Base-by-base conservation (phyloP, 257 asterid genomes). In the Sherardia arvensis region DNA sequence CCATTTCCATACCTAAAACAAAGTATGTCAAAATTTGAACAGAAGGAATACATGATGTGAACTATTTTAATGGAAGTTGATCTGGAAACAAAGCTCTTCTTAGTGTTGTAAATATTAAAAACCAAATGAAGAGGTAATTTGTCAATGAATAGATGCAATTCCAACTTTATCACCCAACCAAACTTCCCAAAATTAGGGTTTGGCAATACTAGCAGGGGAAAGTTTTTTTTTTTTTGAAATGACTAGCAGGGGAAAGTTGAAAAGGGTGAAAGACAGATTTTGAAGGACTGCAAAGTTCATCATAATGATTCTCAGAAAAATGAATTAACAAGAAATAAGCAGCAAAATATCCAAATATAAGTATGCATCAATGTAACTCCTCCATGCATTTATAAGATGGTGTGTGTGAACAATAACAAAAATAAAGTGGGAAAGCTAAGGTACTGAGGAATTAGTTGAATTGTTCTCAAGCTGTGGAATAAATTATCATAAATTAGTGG, bases 1-100 rank as follows among this genome's bases (percentile, higher is more conserved):
- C 81, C 76, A 27, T 61, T 65, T 27, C 69, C 49, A 59, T 55
- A 67, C 69, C 81, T 79, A 22, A 17, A 48, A 38, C 7, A 60
- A 62, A 53, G 25, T 26, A 12, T 49, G 40, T 38, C n/a, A 62
- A 58, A 29, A 22, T 12, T 33, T n/a, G 59, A 30, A 53, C 32
- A 8, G 29, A 30, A 14, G 23, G 34, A 62, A 22, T 8, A 22
- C 8, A 14, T 22, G 10, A 47, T 1, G 27, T 15, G 5, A 69
- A 34, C 30, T 47, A 21, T 4, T 61, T 61, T 47, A 23, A 69
- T 36, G 21, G 40, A 53, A 22, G 32, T 26, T 57, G 25, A 29
- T 69, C 33, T 3, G 3, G 2, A 18, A 56, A 18, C 21, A 10
- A 59, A 38, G 14, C 47, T 36, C 18, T 38, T 36, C 18, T 38